Evolutionary conservation across 1,284 basidiomycete species (phyloP).

Genomic region (Heterobasidion irregulare): DNA sequence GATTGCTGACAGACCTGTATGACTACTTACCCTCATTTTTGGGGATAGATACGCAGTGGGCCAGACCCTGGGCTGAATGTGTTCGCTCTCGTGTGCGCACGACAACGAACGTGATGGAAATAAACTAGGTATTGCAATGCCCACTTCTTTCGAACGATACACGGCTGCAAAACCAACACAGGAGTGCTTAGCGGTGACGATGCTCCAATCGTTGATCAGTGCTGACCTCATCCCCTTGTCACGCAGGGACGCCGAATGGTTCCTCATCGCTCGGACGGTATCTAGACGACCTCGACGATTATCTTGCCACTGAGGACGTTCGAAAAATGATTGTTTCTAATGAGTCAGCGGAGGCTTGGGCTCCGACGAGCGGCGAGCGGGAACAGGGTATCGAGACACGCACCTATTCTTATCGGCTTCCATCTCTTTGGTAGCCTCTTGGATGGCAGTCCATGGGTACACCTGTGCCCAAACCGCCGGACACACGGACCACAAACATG

Average conservation of each 20-base stretch:
- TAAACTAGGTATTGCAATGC: too few relatives aligned
- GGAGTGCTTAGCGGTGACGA: too few relatives aligned
- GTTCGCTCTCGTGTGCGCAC: too few relatives aligned
- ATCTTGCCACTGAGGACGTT: conserved; percentile 17
- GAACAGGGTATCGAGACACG: background rate
- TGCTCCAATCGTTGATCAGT: too few relatives aligned
- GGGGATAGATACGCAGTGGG: too few relatives aligned
- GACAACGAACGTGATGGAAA: too few relatives aligned
- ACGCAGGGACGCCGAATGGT: background rate
- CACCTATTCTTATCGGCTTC: conserved; percentile 64
- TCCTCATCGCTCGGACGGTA: background rate
- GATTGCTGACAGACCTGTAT: too few relatives aligned
- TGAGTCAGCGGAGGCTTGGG: background rate
- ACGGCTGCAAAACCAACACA: too few relatives aligned
- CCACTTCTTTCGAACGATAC: too few relatives aligned
- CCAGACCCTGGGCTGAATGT: too few relatives aligned
- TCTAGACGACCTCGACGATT: conserved; percentile 16
- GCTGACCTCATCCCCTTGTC: background rate
- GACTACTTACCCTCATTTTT: too few relatives aligned
- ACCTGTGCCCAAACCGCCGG: conserved; percentile 33
- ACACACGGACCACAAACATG: conserved; percentile 5
- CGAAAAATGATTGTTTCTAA: background rate
- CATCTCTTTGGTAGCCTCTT: conserved; percentile 84
- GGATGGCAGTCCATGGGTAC: conserved; percentile 79
- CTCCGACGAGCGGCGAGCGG: background rate